phyloP scores from a whole-genome alignment of 2,329 filamentous ascomycete species.

The Nigrospora sphaerica region DNA sequence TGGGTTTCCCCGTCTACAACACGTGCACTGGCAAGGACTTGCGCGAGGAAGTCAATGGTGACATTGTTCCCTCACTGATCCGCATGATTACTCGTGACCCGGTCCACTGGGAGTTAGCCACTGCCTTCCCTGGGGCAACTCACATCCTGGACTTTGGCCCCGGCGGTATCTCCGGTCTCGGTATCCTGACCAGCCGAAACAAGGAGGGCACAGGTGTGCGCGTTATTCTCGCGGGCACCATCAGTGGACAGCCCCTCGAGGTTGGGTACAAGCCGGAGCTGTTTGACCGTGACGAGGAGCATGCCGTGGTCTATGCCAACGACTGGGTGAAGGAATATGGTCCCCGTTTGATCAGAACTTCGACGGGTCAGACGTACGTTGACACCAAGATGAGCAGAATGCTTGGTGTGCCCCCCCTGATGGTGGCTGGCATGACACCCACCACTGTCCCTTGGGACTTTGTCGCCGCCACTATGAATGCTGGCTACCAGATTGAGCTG shows the following conservation, averaged over 20 bases:
- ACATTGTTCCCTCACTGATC: slow-evolving; percentile 79
- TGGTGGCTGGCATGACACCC: slow-evolving; percentile 93
- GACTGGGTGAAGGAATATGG: slow-evolving; percentile 98
- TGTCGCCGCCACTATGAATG: slow-evolving; percentile 86
- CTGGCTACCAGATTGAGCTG: slow-evolving; percentile 89
- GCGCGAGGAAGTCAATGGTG: slow-evolving; percentile 59
- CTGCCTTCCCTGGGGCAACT: slow-evolving; percentile 81
- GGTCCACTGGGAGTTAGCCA: slow-evolving; percentile 95
- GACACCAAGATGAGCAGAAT: slow-evolving; percentile 94
- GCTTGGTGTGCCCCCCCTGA: slow-evolving; percentile 75
- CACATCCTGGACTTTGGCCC: slow-evolving; percentile 96
- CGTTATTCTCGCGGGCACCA: slow-evolving; percentile 88
- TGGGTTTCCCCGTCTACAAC: slow-evolving; percentile 83
- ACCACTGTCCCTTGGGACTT: slow-evolving; percentile 87
- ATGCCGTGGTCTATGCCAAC: slow-evolving; percentile 88
- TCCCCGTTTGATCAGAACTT: slow-evolving; percentile 85
- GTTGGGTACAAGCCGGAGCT: slow-evolving; percentile 97
- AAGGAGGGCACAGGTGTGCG: slow-evolving; percentile 98
- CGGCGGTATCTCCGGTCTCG: slow-evolving; percentile 92
- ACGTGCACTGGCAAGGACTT: slow-evolving; percentile 86
- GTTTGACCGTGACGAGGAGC: slow-evolving; percentile 91
- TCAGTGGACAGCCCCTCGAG: slow-evolving; percentile 82
- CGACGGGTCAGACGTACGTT: slow-evolving; percentile 81
- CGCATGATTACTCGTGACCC: slow-evolving; percentile 91
- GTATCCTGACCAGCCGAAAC: slow-evolving; percentile 94